Base-by-base conservation (phyloP, 179 eudicot genomes). In the Spinacia oleracea region DNA sequence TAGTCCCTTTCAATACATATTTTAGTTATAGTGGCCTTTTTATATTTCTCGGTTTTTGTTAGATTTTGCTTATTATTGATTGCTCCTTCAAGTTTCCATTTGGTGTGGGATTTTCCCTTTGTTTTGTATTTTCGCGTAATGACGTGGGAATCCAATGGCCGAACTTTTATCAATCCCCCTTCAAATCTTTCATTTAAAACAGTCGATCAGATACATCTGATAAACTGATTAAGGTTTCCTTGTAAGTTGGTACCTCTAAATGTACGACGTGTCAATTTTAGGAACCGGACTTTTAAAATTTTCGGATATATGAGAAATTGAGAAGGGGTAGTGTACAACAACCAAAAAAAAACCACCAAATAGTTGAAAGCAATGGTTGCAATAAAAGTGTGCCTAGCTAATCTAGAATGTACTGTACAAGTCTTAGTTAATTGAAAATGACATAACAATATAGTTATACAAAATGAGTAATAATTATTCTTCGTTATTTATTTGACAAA, bases 371-470 rank as follows among this genome's bases (percentile, higher is more conserved):
- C 70, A 76, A 72, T 73, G 34, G 79, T 85, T 72, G 68, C 50
- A 34, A 66, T 40, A 59, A 9, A 16, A 66, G 16, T 55, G 77
- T 65, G 67, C 79, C 72, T 62, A 42, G n/a, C 63, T 70, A 72
- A 77, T 81, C 70, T 72, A 51, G 74, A 5, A n/a, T n/a, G n/a
- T n/a, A 69, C 82, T 72, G 60, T 58, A 65, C 74, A 75, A 74
- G 75, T 65, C 84, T 81, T 78, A 69, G 60, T 81, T 80, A 76
- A 79, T 45, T 77, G 86, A 84, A 53, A 84, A 87, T 77, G 88
- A 89, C 85, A 56, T 50, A 55, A 71, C 42, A 68, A 71, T 18
- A 18, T 31, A 31, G 63, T n/a, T 70, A 51, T 46, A 15, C 5
- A 23, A 48, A 46, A 20, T 9, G 40, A 10, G 14, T 9, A 4